Percentiles rank a stretch among this genome's conserved stretches.
Evolutionary conservation across 1,139 yeast genomes (phyloP).

Genomic region (Chernovozyma aurita): DNA sequence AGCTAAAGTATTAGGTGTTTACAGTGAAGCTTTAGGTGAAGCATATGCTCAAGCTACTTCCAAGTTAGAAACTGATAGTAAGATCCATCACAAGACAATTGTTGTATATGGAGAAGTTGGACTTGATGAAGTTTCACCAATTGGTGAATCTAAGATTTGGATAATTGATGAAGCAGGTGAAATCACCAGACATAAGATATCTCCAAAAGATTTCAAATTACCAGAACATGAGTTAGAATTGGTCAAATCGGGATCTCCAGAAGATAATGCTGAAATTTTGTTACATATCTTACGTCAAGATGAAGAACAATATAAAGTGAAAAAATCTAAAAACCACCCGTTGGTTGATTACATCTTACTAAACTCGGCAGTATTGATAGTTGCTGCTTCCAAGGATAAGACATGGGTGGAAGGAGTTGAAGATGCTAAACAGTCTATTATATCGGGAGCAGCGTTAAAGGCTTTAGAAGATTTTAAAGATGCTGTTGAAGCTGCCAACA

Average conservation of each 20-base stretch:
- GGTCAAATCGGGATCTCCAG: slow-evolving; percentile 84
- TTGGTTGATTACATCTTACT: slow-evolving; percentile 80
- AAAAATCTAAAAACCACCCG: slow-evolving; percentile 43
- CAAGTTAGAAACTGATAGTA: slow-evolving; percentile 41
- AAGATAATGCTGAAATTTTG: slow-evolving; percentile 69
- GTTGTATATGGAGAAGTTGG: slow-evolving; percentile 92
- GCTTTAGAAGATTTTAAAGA: slow-evolving; percentile 56
- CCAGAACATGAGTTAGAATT: slow-evolving; percentile 63
- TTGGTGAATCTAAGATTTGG: slow-evolving; percentile 82
- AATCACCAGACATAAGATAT: slow-evolving; percentile 30
- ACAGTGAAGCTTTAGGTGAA: slow-evolving; percentile 70
- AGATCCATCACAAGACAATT: slow-evolving; percentile 55
- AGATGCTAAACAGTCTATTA: slow-evolving; percentile 65
- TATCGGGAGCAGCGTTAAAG: slow-evolving; percentile 57
- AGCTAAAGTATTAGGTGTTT: slow-evolving; percentile 86
- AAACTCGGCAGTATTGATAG: slow-evolving; percentile 85
- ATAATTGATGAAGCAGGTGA: slow-evolving; percentile 46
- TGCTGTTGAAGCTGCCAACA: slow-evolving; percentile 23
- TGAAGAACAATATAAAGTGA: slow-evolving; percentile 34
- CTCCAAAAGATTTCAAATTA: slow-evolving; percentile 75
- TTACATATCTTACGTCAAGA: slow-evolving; percentile 54
- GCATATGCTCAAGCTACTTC: slow-evolving; percentile 81
- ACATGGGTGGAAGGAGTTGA: slow-evolving; percentile 76
- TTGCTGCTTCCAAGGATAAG: slow-evolving; percentile 62
- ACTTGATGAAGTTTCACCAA: slow-evolving; percentile 88